Base-by-base conservation (phyloP, 768 basidiomycete species). In the Lepiota brunneoincarnata region DNA sequence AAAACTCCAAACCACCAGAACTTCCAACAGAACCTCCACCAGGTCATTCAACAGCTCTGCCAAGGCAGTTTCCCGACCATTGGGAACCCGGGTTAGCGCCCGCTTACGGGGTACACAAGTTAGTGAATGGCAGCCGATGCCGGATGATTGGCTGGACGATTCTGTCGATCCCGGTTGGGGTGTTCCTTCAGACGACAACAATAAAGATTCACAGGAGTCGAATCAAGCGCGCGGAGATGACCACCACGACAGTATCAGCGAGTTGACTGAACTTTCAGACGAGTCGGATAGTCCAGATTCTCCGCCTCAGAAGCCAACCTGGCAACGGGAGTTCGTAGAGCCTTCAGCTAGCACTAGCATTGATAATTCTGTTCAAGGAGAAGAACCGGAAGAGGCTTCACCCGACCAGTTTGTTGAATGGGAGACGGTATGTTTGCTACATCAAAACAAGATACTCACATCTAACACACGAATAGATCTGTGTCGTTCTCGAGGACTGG, bases 401-500 rank as follows among this genome's bases (percentile, higher is more conserved):
- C 46, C 49, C 6, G 55, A 55, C 49, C 28, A 78, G 44, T 90
- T 90, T 61, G 67, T 91, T 37, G 93, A 96, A 68, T 98, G 95
- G 94, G 91, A 96, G 74, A 89, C 89, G 62, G 94, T 93, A 55
- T 62, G 83, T 74, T 40, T 26, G 31, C 15, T 50, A n/a, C 4
- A 9, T 6, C 48, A 2, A n/a, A 26, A 37, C 47, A 49, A 18
- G 28, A 39, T 18, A 18, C 10, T n/a, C 18, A 23, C 5, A 15
- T 39, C 47, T 0, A 20, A 51, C 39, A 2, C 46, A 4, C 12
- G n/a, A 41, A 43, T 58, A 95, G 93, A 83, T 95, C 58, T 93
- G 91, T 62, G 82, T 86, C 5, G 89, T 88, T 14, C 76, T 93
- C 2, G 73, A 79, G 11, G 93, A 98, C 59, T 98, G 93, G 93